A percentile compares a stretch with the other conserved stretches of the same genome.
phyloP scores from a whole-genome alignment of 2,329 filamentous ascomycete genomes.

The Diaporthe nobilis region DNA sequence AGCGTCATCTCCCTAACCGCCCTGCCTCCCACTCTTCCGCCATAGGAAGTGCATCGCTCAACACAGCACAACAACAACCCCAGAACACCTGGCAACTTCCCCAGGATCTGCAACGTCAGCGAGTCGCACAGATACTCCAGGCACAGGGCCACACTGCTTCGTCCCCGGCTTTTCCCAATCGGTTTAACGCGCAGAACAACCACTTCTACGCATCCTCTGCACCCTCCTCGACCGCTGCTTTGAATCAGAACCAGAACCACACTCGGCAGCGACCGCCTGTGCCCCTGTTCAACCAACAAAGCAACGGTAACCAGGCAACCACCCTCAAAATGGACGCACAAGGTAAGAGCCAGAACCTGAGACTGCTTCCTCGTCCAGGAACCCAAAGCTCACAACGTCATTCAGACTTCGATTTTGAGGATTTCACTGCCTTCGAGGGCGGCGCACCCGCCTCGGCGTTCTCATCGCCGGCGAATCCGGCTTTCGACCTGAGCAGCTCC shows the following conservation, averaged over 20 bases:
- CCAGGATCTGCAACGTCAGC: slow-evolving; percentile 65
- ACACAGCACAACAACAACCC: slow-evolving; percentile 52
- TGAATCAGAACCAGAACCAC: slow-evolving; percentile 65
- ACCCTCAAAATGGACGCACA: slow-evolving; percentile 67
- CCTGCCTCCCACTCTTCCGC: slow-evolving; percentile 55
- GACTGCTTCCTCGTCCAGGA: slow-evolving; percentile 42
- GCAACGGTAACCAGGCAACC: slow-evolving; percentile 64
- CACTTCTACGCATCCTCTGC: slow-evolving; percentile 79
- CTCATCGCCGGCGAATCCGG: slow-evolving; percentile 67
- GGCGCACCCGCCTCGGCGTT: slow-evolving; percentile 64
- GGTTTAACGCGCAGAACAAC: slow-evolving; percentile 67
- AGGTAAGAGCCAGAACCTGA: slow-evolving; percentile 59
- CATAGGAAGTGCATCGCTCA: slow-evolving; percentile 62
- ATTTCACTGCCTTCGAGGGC: slow-evolving; percentile 70
- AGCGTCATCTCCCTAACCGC: slow-evolving; percentile 60
- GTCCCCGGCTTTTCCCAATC: slow-evolving; percentile 68
- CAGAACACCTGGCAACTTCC: slow-evolving; percentile 50
- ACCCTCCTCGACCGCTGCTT: slow-evolving; percentile 70
- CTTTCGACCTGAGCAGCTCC: slow-evolving; percentile 66
- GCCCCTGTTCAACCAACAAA: slow-evolving; percentile 78
- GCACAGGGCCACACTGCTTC: slow-evolving; percentile 67
- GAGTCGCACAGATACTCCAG: slow-evolving; percentile 72
- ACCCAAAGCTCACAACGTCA: slow-evolving; percentile 50
- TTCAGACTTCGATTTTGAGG: slow-evolving; percentile 71
- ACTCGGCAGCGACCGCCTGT: slow-evolving; percentile 72